Evolutionary conservation across 192 early-diverging fungal species (phyloP), one percentile per base, ranked within the genome.

Genomic region (Umbelopsis vinacea): DNA sequence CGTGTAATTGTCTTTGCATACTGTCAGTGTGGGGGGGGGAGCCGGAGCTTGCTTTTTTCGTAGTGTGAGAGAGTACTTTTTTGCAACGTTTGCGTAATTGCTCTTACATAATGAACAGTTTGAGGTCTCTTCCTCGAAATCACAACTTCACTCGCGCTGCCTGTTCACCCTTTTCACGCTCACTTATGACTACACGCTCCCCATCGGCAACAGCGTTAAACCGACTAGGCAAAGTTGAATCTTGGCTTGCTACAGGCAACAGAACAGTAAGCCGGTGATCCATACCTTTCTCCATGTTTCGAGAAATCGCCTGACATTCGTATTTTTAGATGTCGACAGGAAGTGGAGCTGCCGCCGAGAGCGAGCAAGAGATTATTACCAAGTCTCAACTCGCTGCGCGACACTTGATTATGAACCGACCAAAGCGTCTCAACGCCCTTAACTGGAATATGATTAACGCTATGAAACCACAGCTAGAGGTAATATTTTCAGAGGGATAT

Each of bases 381-480:
- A 63, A 63, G 57, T 63, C 57, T 17, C 57, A 82, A 50, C 77
- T 84, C 14, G 77, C 75, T 22, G 80, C 79, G 52, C 85, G 91
- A 22, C 79, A 86, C 22, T 80, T 91, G 70, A 84, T 91, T 55
- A 82, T 94, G 76, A 94, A 93, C 76, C 81, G 95, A 21, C 96
- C 95, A 2, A 83, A 87, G 66, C 89, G 88, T 12, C 81, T 95
- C 17, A 97, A 99, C 79, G 92, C 96, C 21, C 85, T 99, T 33
- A 94, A 90, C 74, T 76, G 88, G 70, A 80, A 85, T 50, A 98
- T 99, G 97, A 86, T 97, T 50, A 76, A 90, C 33, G 81, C 86
- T 71, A 96, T 98, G 74, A 82, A 82, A 45, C 89, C 90, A 17
- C 89, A 95, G 75, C 87, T 99, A 23, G 79, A 89, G 83, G 93